Evolutionary conservation across 1,139 yeast genomes (phyloP).

Genomic region (Taphrina sp.): DNA sequence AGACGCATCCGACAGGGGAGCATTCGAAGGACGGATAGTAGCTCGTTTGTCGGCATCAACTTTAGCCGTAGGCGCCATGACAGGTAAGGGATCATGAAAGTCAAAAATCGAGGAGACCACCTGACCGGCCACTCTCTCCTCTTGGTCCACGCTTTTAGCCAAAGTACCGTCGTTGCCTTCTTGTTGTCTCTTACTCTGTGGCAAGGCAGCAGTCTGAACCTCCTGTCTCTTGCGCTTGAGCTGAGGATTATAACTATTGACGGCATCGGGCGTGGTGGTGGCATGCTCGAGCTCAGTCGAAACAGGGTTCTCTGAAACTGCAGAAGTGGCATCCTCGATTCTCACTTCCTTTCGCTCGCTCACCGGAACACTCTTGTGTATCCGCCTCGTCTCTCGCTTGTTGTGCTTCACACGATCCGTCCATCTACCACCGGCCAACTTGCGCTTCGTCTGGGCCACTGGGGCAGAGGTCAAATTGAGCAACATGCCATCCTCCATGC

Average conservation of each 20-base stretch:
- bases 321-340: neutral
- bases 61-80: conserved; percentile 43
- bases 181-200: neutral
- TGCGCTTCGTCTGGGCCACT: conserved; percentile 6
- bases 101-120: conserved; percentile 84
- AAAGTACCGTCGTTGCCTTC: neutral
- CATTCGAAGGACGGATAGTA: conserved; percentile 62
- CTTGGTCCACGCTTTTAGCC: too few relatives aligned
- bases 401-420: conserved; percentile 63
- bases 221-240: conserved; percentile 16
- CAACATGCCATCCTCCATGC: conserved; percentile 29
- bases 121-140: conserved; percentile 22
- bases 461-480: conserved; percentile 18
- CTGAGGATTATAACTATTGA: conserved; percentile 3
- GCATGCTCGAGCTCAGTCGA: neutral
- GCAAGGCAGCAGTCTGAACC: neutral
- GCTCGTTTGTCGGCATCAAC: conserved; percentile 44
- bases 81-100: conserved; percentile 52
- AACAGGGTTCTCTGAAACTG: neutral
- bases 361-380: conserved; percentile 17
- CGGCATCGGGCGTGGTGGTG: neutral
- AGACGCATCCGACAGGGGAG: conserved; percentile 69
- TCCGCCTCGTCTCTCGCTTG: conserved; percentile 37
- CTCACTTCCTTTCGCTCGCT: neutral
- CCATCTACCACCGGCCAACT: conserved; percentile 37